phyloP scores from a whole-genome alignment of 257 asterid species.

The Primulina huaijiensis region DNA sequence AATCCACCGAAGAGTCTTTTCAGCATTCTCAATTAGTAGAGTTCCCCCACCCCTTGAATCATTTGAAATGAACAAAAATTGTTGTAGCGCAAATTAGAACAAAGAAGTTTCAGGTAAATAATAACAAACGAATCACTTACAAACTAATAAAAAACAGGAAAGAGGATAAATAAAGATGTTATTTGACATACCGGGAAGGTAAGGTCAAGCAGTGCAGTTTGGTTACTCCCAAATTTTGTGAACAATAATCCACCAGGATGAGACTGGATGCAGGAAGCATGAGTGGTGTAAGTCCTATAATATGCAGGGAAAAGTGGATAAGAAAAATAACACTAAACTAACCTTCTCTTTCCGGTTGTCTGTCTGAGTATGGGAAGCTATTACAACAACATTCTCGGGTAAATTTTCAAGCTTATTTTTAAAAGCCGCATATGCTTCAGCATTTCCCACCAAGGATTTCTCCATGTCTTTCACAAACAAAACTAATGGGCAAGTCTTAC shows the following conservation, averaged over 20 bases:
- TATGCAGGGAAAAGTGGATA: background rate
- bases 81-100: background rate
- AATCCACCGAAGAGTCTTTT: background rate
- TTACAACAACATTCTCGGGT: slow-evolving; percentile 70
- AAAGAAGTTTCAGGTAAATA: background rate
- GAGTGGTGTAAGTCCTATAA: slow-evolving; percentile 10
- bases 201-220: slow-evolving; percentile 88
- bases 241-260: slow-evolving; percentile 82
- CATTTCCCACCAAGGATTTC: slow-evolving; percentile 71
- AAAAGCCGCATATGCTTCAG: slow-evolving; percentile 62
- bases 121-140: background rate
- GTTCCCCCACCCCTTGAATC: slow-evolving; percentile 7
- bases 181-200: slow-evolving; percentile 70
- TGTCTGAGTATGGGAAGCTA: slow-evolving; percentile 79
- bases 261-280: slow-evolving; percentile 43
- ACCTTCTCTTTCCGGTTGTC: slow-evolving; percentile 92
- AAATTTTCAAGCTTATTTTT: slow-evolving; percentile 69
- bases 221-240: slow-evolving; percentile 86
- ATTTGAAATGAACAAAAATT: slow-evolving; percentile 12
- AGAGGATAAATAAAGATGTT: background rate
- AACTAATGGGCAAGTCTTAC: slow-evolving; percentile 59
- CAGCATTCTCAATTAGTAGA: background rate
- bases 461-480: slow-evolving; percentile 80
- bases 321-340: slow-evolving; percentile 31
- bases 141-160: background rate